A percentile compares a stretch with the other conserved stretches of the same genome.
Evolutionary conservation across 2,329 filamentous ascomycete genomes (phyloP).

Genomic region (Lithohypha guttulata): DNA sequence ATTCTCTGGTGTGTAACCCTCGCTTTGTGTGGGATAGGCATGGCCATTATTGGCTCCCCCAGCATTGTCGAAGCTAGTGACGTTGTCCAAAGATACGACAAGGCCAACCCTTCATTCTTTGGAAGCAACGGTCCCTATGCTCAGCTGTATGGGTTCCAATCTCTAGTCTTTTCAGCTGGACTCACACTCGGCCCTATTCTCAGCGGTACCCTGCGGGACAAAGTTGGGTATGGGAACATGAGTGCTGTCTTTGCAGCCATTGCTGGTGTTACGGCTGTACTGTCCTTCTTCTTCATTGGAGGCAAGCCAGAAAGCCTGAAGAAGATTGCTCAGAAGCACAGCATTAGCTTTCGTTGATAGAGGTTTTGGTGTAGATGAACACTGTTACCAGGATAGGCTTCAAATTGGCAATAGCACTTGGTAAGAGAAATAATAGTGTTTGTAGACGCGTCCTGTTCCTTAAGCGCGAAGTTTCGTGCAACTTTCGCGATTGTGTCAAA

Average conservation of each 20-base stretch:
- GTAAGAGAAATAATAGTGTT: too few species aligned
- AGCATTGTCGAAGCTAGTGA: slow-evolving; percentile 47
- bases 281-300: slow-evolving; percentile 18
- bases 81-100: slow-evolving; percentile 45
- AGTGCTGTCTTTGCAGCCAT: slow-evolving; percentile 17
- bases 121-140: slow-evolving; percentile 49
- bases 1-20: slow-evolving; percentile 39
- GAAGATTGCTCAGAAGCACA: slow-evolving; percentile 2
- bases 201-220: slow-evolving; percentile 14
- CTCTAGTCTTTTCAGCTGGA: slow-evolving; percentile 51
- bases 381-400: too few species aligned
- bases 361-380: too few species aligned
- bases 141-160: slow-evolving; percentile 55
- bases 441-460: too few species aligned
- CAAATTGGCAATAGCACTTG: too few species aligned
- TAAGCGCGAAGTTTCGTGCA: too few species aligned
- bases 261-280: slow-evolving; percentile 15
- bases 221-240: slow-evolving; percentile 20
- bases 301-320: slow-evolving; percentile 13
- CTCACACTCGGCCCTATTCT: slow-evolving; percentile 48
- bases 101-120: slow-evolving; percentile 46
- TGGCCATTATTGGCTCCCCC: slow-evolving; percentile 44
- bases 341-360: too few species aligned
- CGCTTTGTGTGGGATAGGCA: slow-evolving; percentile 39
- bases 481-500: too few species aligned